phyloP scores from a whole-genome alignment of 179 eudicot genomes.

The Silene vulgaris region DNA sequence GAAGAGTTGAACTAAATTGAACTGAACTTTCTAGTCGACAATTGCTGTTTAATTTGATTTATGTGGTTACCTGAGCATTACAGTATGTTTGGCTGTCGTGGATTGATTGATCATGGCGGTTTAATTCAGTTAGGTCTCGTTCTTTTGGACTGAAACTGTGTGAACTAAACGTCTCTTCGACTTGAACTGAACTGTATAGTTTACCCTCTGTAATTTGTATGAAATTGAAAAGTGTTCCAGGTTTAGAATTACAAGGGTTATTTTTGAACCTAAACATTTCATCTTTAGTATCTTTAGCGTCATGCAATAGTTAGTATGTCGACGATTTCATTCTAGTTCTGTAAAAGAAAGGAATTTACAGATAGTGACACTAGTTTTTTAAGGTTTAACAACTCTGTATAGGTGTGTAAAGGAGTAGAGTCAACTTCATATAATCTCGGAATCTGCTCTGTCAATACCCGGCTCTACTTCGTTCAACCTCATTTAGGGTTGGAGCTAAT shows the following conservation, averaged over 20 bases:
- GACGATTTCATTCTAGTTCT: neutral
- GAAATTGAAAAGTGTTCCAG: neutral
- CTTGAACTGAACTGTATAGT: neutral
- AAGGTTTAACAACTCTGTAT: neutral
- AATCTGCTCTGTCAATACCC: neutral
- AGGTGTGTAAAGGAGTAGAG: neutral
- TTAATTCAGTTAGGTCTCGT: no score
- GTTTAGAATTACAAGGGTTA: neutral
- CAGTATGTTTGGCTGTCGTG: no score
- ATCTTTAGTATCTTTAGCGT: neutral
- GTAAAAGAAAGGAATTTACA: no score
- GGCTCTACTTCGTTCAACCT: no score
- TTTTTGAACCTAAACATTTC: neutral
- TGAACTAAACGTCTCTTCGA: no score
- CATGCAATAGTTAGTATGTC: neutral
- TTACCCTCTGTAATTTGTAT: neutral
- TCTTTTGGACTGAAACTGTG: no score
- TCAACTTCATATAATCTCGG: neutral
- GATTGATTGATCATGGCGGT: no score
- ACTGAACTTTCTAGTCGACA: neutral
- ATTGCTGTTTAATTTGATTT: neutral
- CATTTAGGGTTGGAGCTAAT: no score
- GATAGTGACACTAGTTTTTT: no score
- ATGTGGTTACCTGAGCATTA: no score
- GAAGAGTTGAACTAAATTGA: neutral